A percentile compares a stretch with the other conserved stretches of the same genome.
phyloP scores from a whole-genome alignment of 2,329 filamentous ascomycete genomes.

The Fusarium sp. region DNA sequence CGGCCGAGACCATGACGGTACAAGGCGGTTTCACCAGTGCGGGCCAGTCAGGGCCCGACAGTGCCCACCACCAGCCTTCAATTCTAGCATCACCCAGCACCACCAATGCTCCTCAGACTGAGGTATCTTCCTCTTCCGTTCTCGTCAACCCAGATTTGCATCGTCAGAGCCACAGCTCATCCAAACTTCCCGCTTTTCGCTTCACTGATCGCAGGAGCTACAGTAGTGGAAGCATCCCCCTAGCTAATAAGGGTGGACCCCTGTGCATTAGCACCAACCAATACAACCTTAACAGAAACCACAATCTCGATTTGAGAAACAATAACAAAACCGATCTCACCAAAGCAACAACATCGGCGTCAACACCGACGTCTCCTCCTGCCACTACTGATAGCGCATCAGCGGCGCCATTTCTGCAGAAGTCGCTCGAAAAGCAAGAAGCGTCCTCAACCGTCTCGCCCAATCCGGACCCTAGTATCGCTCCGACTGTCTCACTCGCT shows the following conservation, averaged over 20 bases:
- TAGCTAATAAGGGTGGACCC: constrained; percentile 35
- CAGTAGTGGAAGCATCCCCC: constrained; percentile 37
- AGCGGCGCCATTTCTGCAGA: constrained; percentile 32
- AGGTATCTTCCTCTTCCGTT: constrained; percentile 23
- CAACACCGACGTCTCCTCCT: constrained; percentile 30
- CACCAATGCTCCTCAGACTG: constrained; percentile 25
- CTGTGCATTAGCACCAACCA: constrained; percentile 25
- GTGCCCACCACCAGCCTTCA: constrained; percentile 26
- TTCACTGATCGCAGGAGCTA: constrained; percentile 58
- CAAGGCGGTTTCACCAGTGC: constrained; percentile 44
- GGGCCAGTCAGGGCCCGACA: constrained; percentile 40
- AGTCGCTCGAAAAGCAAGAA: constrained; percentile 33
- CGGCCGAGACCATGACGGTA: constrained; percentile 43
- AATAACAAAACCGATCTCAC: constrained; percentile 22
- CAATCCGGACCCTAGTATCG: constrained; percentile 39
- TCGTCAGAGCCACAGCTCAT: constrained; percentile 63
- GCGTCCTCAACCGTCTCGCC: constrained; percentile 42
- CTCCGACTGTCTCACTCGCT: constrained; percentile 34
- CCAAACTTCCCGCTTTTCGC: constrained; percentile 64
- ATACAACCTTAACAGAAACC: constrained; percentile 25
- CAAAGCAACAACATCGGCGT: constrained; percentile 18
- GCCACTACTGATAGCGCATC: constrained; percentile 36
- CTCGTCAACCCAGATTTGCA: constrained; percentile 53
- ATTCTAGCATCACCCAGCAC: constrained; percentile 23
- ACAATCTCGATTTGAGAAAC: constrained; percentile 31